Percentiles rank a stretch among this genome's conserved stretches.
phyloP scores from a whole-genome alignment of 2,329 filamentous ascomycete species.

The Colletotrichum sp. region DNA sequence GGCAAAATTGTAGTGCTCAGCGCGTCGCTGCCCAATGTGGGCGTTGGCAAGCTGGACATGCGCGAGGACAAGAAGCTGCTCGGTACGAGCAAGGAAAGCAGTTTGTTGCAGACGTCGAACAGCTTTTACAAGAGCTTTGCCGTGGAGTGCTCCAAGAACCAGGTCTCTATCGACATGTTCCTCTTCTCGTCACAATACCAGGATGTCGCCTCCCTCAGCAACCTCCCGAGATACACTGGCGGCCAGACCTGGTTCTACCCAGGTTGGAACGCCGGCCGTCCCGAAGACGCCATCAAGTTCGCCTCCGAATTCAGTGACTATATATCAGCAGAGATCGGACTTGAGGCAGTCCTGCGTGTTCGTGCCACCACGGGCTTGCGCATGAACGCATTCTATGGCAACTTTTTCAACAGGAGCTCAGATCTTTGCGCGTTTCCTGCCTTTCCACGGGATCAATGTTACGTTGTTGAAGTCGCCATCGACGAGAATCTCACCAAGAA shows the following conservation, averaged over 20 bases:
- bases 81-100: conserved; percentile 90
- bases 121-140: conserved; percentile 99
- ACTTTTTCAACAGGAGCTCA: conserved; percentile 98
- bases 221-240: conserved; percentile 93
- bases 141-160: conserved; percentile 97
- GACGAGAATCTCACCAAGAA: conserved; percentile 93
- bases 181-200: conserved; percentile 95
- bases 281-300: conserved; percentile 97
- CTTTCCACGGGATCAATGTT: conserved; percentile 95
- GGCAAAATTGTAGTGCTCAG: conserved; percentile 94
- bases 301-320: conserved; percentile 96
- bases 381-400: conserved; percentile 98
- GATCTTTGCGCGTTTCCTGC: conserved; percentile 98
- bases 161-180: conserved; percentile 99
- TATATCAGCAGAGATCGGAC: conserved; percentile 92
- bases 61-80: conserved; percentile 95
- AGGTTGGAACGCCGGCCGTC: conserved; percentile 92
- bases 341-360: conserved; percentile 95
- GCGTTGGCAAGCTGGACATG: conserved; percentile 88
- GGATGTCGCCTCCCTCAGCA: conserved; percentile 95
- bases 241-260: conserved; percentile 99
- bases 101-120: conserved; percentile 87
- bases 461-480: conserved; percentile 97
- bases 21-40: conserved; percentile 87
- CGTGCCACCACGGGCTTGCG: conserved; percentile 92